Evolutionary conservation across 2,329 filamentous ascomycete species (phyloP).

Genomic region (Drechslera avenae): DNA sequence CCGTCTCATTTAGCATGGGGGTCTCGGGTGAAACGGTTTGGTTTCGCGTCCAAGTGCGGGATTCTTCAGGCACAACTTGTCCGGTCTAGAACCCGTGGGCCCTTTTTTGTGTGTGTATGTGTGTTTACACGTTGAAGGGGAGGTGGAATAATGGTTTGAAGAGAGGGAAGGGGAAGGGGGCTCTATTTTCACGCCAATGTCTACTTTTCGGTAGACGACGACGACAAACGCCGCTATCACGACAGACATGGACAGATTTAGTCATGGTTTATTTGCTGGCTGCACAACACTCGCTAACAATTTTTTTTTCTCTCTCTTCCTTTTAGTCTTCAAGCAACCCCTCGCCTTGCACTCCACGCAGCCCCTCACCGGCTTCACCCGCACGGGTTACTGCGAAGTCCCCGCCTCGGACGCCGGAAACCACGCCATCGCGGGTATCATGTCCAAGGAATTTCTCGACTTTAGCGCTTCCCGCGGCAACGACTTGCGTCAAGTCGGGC

Average conservation of each 20-base stretch:
- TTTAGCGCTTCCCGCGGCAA: conserved; percentile 65
- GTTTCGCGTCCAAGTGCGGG: too few relatives aligned
- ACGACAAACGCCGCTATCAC: too few relatives aligned
- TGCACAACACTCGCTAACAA: background rate
- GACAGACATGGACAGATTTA: too few relatives aligned
- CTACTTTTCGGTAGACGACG: background rate
- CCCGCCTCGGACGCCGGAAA: conserved; percentile 62
- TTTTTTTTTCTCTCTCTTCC: too few relatives aligned
- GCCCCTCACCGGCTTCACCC: conserved; percentile 65
- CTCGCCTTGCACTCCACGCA: conserved; percentile 62
- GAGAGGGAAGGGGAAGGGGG: background rate
- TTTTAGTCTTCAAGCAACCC: conserved; percentile 32
- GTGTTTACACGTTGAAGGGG: too few relatives aligned
- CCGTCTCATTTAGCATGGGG: background rate
- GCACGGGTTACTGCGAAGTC: conserved; percentile 65
- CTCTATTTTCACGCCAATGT: background rate
- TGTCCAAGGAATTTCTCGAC: conserved; percentile 67
- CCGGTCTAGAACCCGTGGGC: too few relatives aligned
- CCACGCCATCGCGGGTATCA: conserved; percentile 62
- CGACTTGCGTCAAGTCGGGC: conserved; percentile 60
- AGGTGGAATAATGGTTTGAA: background rate
- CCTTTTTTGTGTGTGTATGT: too few relatives aligned
- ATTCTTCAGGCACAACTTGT: too few relatives aligned
- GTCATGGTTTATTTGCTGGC: too few relatives aligned
- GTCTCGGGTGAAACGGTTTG: too few relatives aligned